Evolutionary conservation across 176 grass and related monocot species (phyloP), one percentile per base, ranked within the genome.

Genomic region (Aegilops tauschii): DNA sequence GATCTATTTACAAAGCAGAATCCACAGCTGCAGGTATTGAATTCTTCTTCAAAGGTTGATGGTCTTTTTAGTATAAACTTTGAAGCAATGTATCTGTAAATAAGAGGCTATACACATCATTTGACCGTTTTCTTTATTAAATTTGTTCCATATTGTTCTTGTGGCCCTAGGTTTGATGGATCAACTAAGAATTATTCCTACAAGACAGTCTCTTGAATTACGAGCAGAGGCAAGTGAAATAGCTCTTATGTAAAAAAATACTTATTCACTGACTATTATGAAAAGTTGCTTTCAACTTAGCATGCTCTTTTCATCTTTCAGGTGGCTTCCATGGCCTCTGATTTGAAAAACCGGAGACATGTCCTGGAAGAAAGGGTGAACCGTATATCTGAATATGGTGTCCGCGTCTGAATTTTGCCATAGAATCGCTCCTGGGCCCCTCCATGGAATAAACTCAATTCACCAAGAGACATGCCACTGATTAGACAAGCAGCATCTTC

Each of bases 271-370:
- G 1, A 14, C 23, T 71, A 71, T 30, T 61, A 40, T 27, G 64
- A 45, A 62, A 52, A 54, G 10, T 76, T 78, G 35, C n/a, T 67
- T 89, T 42, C 69, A 45, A 69, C 76, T 36, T 75, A 39, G 59
- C 16, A 34, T 68, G 18, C 20, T 50, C 1, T 50, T 68, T 87
- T 81, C 23, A 21, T 35, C n/a, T 82, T 82, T 58, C 78, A 98
- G 94, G 90, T 96, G 82, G 92, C 97, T 88, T 90, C 87, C n/a
- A 98, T 98, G 97, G 90, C 91, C 50, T 98, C 90, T 32, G 80
- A 88, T 91, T 87, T 98, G 90, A 94, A 96, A 86, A 87, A 31
- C 35, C 84, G 90, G 82, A 92, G 92, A 83, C 62, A 21, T 68
- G 85, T 86, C 64, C 83, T 98, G 78, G 87, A 98, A 54, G 77